Percentiles rank a stretch among this genome's conserved stretches.
Conservation (phyloP, 768 basidiomycete genomes). For the Xerocomus spinulosus region DNA sequence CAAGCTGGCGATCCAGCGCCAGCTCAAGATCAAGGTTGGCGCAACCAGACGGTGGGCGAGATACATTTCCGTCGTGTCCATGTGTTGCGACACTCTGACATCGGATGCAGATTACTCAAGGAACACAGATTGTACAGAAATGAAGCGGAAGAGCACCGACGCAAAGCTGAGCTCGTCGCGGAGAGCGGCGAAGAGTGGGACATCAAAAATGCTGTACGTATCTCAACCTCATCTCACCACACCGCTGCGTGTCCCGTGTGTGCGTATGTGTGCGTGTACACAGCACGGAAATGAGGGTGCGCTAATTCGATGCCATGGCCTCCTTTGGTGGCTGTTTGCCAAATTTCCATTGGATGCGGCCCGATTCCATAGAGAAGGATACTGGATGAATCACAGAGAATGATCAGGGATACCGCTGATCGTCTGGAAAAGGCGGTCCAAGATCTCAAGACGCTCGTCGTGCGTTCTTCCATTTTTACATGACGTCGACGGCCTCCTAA, state of each 20-base stretch:
- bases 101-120: constrained; percentile 51
- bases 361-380: constrained; percentile 47
- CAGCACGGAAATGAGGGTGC: constrained; percentile 28
- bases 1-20: constrained; percentile 43
- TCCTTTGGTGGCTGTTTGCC: constrained; percentile 12
- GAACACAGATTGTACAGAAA: constrained; percentile 62
- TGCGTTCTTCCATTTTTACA: constrained; percentile 39
- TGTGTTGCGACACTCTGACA: constrained; percentile 4
- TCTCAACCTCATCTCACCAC: constrained; percentile 9
- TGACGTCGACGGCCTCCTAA: constrained; percentile 15
- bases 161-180: constrained; percentile 57
- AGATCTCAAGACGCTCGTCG: constrained; percentile 64
- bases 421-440: constrained; percentile 58
- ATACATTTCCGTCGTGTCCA: constrained; percentile 14
- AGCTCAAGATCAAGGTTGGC: constrained; percentile 75
- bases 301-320: constrained; percentile 19
- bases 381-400: constrained; percentile 74
- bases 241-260: constrained; percentile 11
- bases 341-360: constrained; percentile 2
- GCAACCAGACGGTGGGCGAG: constrained; percentile 55
- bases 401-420: constrained; percentile 64
- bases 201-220: constrained; percentile 65
- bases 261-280: constrained; percentile 9
- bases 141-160: constrained; percentile 57
- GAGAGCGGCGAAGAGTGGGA: constrained; percentile 71